phyloP scores from a whole-genome alignment of 805 yeast genomes.

The Saturnispora serradocipensis region DNA sequence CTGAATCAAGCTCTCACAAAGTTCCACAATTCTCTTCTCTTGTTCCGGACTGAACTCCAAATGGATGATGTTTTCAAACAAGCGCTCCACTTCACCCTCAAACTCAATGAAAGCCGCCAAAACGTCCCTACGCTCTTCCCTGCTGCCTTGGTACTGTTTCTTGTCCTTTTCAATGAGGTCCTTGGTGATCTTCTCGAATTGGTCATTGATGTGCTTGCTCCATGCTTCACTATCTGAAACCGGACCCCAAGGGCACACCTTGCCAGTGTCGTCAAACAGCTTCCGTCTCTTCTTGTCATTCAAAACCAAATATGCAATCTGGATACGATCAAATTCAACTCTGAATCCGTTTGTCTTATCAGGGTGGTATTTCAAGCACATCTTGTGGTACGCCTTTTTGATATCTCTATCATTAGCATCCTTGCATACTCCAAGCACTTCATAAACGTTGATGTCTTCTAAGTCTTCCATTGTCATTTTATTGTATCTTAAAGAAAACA shows the following conservation, averaged over 20 bases:
- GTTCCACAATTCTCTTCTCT: constrained; percentile 49
- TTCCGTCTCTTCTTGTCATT: constrained; percentile 47
- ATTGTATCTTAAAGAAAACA: neutral
- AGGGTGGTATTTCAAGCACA: constrained; percentile 61
- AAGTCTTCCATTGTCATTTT: neutral
- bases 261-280: constrained; percentile 67
- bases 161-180: constrained; percentile 66
- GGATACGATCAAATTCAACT: constrained; percentile 52
- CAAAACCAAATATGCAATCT: constrained; percentile 64
- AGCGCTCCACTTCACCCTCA: constrained; percentile 54
- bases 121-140: constrained; percentile 56
- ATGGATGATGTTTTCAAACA: constrained; percentile 75
- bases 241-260: constrained; percentile 27
- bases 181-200: constrained; percentile 41
- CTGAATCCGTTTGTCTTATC: constrained; percentile 42
- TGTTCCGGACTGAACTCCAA: constrained; percentile 51
- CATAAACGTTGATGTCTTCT: constrained; percentile 42
- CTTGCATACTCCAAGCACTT: constrained; percentile 34
- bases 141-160: constrained; percentile 49
- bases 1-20: constrained; percentile 35
- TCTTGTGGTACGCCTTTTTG: constrained; percentile 57
- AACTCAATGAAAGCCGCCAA: constrained; percentile 41
- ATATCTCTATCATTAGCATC: constrained; percentile 43
- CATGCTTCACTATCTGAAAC: constrained; percentile 40
- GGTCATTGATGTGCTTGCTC: constrained; percentile 45